Evolutionary conservation across 169 alveolate species (phyloP), one percentile per base, ranked within the genome.

Genomic region (Cryptosporidium sp.): DNA sequence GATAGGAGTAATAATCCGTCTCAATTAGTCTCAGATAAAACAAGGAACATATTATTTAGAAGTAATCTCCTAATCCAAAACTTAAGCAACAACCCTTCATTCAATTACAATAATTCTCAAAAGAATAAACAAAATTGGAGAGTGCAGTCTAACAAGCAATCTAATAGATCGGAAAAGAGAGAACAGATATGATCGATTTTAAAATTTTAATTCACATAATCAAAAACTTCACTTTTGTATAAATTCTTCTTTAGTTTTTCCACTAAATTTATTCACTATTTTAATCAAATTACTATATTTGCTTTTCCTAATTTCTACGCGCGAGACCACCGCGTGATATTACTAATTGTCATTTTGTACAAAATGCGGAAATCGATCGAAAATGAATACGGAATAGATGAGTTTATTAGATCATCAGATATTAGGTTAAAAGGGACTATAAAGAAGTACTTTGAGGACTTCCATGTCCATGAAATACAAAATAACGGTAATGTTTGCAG

Each of bases 11-110:
- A 96, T 2, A 95, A 93, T 84, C 89, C 95, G 61, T 95, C 95
- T 91, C 98, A 96, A 86, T 94, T 94, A 71, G 96, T 96, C n/a
- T 33, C 86, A 23, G 97, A 95, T 43, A 95, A 95, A 84, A 95
- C 97, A 52, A 96, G 95, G 71, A 95, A 94, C 51, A 70, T 95
- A 48, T 70, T 95, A 5, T 74, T 95, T 92, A 55, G 97, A 35
- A 93, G 96, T 1, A 95, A 95, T 84, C 91, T 95, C 70, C 91
- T 95, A 26, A 92, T 93, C n/a, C 97, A 95, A 91, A 87, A 93
- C 85, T 75, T 95, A 58, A 65, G 89, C 31, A 80, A 80, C 45
- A 80, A 80, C 59, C 89, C 89, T 26, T 80, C 75, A 2, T 80
- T 80, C 45, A 80, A 50, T 65, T 80, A 55, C 45, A 62, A 59